Evolutionary conservation across 441 rosid genomes (phyloP).

Genomic region (Codiaeum variegatum): DNA sequence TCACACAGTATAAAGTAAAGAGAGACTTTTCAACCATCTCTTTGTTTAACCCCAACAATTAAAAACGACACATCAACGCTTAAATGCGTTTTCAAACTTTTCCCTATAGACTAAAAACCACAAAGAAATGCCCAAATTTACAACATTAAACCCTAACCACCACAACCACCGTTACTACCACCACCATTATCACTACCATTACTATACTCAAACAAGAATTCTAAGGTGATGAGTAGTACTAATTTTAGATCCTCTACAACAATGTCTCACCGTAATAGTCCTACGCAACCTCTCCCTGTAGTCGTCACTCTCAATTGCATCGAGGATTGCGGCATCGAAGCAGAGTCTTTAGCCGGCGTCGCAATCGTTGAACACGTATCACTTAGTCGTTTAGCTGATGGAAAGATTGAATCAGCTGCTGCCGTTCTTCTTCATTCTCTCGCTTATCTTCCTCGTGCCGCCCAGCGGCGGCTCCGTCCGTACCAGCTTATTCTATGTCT

Average conservation of each 20-base stretch:
- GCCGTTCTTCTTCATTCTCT: slow-evolving; percentile 91
- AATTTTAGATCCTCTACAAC: slow-evolving; percentile 45
- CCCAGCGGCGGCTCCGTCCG: slow-evolving; percentile 93
- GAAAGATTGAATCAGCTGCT: slow-evolving; percentile 81
- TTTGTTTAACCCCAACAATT: background rate
- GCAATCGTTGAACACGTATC: slow-evolving; percentile 87
- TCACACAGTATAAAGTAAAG: background rate
- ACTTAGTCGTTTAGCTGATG: slow-evolving; percentile 79
- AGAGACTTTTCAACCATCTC: too few species aligned
- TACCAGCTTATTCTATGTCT: slow-evolving; percentile 89
- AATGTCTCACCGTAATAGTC: slow-evolving; percentile 50
- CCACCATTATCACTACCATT: slow-evolving; percentile 15
- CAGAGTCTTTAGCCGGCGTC: slow-evolving; percentile 71
- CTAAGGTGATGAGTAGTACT: slow-evolving; percentile 14
- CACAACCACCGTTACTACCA: slow-evolving; percentile 11
- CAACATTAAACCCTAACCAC: slow-evolving; percentile 47
- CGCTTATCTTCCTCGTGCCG: slow-evolving; percentile 98
- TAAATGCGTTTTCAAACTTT: background rate
- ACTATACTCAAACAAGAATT: slow-evolving; percentile 20
- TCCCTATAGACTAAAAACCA: slow-evolving; percentile 1
- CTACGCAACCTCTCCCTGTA: slow-evolving; percentile 42
- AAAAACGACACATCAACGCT: slow-evolving; percentile 5
- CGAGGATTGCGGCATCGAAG: slow-evolving; percentile 78
- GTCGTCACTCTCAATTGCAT: slow-evolving; percentile 88
- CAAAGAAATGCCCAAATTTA: slow-evolving; percentile 25